Conservation (phyloP, 495 filamentous ascomycete species). For the Neurospora terricola region DNA sequence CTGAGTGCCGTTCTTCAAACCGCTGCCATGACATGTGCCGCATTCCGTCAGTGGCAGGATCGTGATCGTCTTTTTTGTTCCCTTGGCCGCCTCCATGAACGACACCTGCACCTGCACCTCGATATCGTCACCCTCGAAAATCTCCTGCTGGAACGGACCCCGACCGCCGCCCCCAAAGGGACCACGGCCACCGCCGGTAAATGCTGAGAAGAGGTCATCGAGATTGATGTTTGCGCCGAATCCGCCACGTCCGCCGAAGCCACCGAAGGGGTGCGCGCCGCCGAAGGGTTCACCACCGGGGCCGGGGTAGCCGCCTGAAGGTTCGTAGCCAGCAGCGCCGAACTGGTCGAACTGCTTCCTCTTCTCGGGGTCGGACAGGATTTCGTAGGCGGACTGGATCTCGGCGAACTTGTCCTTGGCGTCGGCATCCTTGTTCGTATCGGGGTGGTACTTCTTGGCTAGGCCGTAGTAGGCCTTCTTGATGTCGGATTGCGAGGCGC, state of each 20-base stretch:
- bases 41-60: slow-evolving; percentile 72
- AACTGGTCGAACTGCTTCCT: slow-evolving; percentile 83
- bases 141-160: slow-evolving; percentile 60
- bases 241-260: slow-evolving; percentile 51
- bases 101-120: slow-evolving; percentile 85
- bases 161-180: slow-evolving; percentile 41
- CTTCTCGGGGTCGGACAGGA: slow-evolving; percentile 86
- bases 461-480: slow-evolving; percentile 98
- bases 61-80: slow-evolving; percentile 63
- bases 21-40: slow-evolving; percentile 69
- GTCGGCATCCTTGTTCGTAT: slow-evolving; percentile 86
- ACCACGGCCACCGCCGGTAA: slow-evolving; percentile 48
- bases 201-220: slow-evolving; percentile 88
- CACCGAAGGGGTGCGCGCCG: slow-evolving; percentile 48
- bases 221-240: slow-evolving; percentile 82
- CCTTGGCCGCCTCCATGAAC: slow-evolving; percentile 95
- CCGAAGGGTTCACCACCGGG: slow-evolving; percentile 59
- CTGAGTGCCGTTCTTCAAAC: slow-evolving; percentile 71
- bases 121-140: slow-evolving; percentile 83
- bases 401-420: slow-evolving; percentile 93
- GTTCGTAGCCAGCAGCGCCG: slow-evolving; percentile 81
- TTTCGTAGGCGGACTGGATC: slow-evolving; percentile 84
- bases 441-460: slow-evolving; percentile 97
- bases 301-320: slow-evolving; percentile 50
- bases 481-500: slow-evolving; percentile 74